Conservation (phyloP, 169 alveolate genomes). For the Cryptosporidium andersoni region DNA sequence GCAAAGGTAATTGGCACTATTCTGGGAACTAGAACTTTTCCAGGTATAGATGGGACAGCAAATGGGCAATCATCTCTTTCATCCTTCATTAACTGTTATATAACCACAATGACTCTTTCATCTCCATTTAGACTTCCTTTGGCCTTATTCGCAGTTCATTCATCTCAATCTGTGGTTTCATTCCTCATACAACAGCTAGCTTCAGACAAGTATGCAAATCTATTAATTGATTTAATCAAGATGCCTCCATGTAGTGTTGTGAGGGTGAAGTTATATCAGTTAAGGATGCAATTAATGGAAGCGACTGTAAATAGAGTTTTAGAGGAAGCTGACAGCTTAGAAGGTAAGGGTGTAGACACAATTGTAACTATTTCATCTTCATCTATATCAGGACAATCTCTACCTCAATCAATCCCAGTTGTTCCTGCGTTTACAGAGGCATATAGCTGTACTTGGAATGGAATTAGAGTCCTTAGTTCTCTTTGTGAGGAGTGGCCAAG, state of each 20-base stretch:
- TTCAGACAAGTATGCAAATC: constrained; percentile 56
- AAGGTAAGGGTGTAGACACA: constrained; percentile 8
- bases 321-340: constrained; percentile 24
- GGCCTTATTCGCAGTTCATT: constrained; percentile 61
- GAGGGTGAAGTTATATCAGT: constrained; percentile 48
- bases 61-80: constrained; percentile 49
- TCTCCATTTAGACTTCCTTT: constrained; percentile 68
- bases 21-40: constrained; percentile 50
- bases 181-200: constrained; percentile 58
- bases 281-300: constrained; percentile 53
- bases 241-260: constrained; percentile 43
- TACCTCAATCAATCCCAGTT: constrained; percentile 16
- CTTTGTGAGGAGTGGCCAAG: constrained; percentile 71
- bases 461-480: constrained; percentile 54
- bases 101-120: constrained; percentile 49
- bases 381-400: background rate
- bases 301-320: constrained; percentile 52
- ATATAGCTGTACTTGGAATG: constrained; percentile 64
- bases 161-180: constrained; percentile 47
- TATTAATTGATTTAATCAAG: constrained; percentile 46
- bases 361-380: background rate
- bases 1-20: constrained; percentile 63
- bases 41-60: constrained; percentile 53
- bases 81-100: constrained; percentile 55
- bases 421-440: constrained; percentile 65